Percentiles rank a stretch among this genome's conserved stretches.
Evolutionary conservation across 768 basidiomycete genomes (phyloP).

Genomic region (Termitomyces sp.): DNA sequence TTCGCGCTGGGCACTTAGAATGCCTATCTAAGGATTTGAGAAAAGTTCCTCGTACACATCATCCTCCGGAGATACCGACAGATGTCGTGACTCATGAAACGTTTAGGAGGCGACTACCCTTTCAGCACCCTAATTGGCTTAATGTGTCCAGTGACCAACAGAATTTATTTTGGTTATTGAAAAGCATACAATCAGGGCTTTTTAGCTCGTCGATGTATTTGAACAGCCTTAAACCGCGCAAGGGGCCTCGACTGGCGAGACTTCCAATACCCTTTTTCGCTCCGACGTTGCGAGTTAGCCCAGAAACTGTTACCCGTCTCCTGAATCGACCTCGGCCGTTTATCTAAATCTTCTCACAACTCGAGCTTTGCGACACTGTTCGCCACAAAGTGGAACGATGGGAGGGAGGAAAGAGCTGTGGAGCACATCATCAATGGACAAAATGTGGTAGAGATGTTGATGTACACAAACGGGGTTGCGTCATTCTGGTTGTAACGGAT

Average conservation of each 20-base stretch:
- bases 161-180: conserved; percentile 14
- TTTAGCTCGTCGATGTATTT: conserved; percentile 13
- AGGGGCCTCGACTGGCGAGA: conserved; percentile 3
- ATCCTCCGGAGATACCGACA: not conserved
- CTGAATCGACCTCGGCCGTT: not conserved
- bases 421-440: not conserved
- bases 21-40: not conserved
- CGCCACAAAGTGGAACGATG: conserved; percentile 47
- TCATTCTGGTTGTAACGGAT: not conserved
- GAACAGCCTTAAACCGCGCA: conserved; percentile 1
- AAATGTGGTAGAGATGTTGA: not conserved
- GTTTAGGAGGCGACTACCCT: not conserved
- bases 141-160: conserved; percentile 1
- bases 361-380: conserved; percentile 54
- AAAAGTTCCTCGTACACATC: not conserved
- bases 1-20: conserved; percentile 3
- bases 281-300: conserved; percentile 10
- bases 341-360: conserved; percentile 9
- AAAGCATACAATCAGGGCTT: conserved; percentile 3
- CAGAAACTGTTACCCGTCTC: conserved; percentile 8
- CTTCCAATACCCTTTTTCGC: conserved; percentile 19
- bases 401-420: conserved; percentile 41
- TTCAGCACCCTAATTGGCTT: not conserved
- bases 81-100: not conserved
- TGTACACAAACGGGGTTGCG: conserved; percentile 7